Base-by-base conservation (phyloP, 2,329 filamentous ascomycete species). In the Neonectria ditissima region DNA sequence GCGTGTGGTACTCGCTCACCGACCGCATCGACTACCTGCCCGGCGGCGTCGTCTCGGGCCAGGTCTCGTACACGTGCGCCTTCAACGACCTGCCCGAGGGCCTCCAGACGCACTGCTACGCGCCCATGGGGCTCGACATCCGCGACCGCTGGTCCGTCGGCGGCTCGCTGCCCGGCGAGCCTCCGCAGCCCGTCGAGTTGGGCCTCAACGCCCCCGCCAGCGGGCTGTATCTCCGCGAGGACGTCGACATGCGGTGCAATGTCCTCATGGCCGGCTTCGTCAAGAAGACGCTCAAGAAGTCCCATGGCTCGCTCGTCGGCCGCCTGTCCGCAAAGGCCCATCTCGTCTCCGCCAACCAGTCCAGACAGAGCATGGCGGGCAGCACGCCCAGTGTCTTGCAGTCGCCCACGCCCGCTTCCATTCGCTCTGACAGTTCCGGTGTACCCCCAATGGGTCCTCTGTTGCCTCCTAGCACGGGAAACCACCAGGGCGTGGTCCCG, bases 141-240 rank as follows among this genome's bases (percentile, higher is more conserved):
- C 88, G 89, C 63, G 90, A 88, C 52, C 91, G 90, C 78, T 97
- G 93, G 92, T 89, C 84, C 9, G 82, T 97, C 4, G 89, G 87
- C 48, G 93, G 93, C 10, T 88, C 86, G 10, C 80, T 92, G 44
- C 89, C 90, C 0, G 91, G 90, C 18, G 92, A 97, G 77, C 86
- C 88, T 1, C 81, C 83, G 30, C 85, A 90, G 72, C 83, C 87
- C 0, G 79, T 86, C 11, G 92, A 95, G 79, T 78, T 92, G 22
- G 91, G 90, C 5, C 78, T 92, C 6, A 85, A 85, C 14, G 87
- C 85, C 0, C 92, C 93, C 0, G 78, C 84, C 22, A 81, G 87
- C 43, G 93, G 93, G 0, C 81, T 97, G 13, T 97, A 94, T 75
- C 81, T 97, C 44, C 85, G 91, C n/a, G 93, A 97, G 81, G 93